These are phyloP conservation scores for Aspergillus transmontanensis DNA, from an alignment of 2,329 filamentous ascomycete species.

Conservation along the genomic window DNA sequence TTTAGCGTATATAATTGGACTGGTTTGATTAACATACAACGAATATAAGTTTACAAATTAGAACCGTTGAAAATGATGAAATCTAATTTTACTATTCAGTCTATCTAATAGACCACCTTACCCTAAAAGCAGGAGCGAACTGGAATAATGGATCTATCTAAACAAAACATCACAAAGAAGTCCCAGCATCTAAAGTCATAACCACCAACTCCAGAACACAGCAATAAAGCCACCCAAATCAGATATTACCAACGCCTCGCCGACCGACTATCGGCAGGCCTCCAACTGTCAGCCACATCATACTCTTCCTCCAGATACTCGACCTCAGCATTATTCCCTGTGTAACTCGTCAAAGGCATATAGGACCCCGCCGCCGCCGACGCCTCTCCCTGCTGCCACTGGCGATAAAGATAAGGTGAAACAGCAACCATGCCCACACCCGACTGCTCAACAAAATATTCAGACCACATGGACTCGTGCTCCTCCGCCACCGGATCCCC, in stretches of 20 bases:
- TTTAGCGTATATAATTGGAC: slow-evolving; percentile 4
- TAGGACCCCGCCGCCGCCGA: slow-evolving; percentile 12
- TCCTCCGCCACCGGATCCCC: slow-evolving; percentile 30
- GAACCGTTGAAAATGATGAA: neutral
- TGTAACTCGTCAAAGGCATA: slow-evolving; percentile 15
- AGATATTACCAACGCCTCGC: slow-evolving; percentile 5
- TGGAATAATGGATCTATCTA: slow-evolving; percentile 3
- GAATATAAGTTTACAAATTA: neutral
- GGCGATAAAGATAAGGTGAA: slow-evolving; percentile 21
- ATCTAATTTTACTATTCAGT: neutral
- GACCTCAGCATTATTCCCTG: slow-evolving; percentile 13
- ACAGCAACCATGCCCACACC: slow-evolving; percentile 16
- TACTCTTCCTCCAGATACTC: slow-evolving; percentile 12
- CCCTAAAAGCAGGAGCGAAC: neutral
- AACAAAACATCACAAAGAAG: neutral
- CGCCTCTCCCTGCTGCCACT: slow-evolving; percentile 15
- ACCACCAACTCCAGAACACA: neutral
- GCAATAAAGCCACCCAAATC: neutral
- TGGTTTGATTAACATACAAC: slow-evolving; percentile 1
- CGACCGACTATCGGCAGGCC: neutral
- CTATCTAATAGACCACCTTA: neutral
- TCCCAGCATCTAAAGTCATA: neutral
- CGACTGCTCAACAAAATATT: slow-evolving; percentile 12
- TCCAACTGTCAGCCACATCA: slow-evolving; percentile 3
- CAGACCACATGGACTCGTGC: slow-evolving; percentile 20